Base-by-base conservation (phyloP, 768 basidiomycete species). In the Suillus subaureus region DNA sequence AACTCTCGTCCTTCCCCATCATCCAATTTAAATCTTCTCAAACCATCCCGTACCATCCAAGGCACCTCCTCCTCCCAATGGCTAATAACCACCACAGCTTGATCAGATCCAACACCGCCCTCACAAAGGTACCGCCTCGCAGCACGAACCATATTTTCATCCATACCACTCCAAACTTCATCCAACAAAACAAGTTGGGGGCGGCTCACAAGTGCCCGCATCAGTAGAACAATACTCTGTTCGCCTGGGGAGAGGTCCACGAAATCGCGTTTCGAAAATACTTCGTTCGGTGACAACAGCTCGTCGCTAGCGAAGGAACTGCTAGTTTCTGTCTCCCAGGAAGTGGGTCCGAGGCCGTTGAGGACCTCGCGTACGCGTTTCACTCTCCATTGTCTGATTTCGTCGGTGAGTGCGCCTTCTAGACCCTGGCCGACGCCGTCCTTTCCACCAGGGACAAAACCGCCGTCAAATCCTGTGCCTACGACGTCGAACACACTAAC, bases 151-250 rank as follows among this genome's bases (percentile, higher is more conserved):
- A 94, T 93, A 6, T 75, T 78, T 52, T 87, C 89, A 68, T 93
- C 93, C 93, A 99, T 96, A 31, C 96, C 96, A 28, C 92, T 89
- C 87, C 93, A 96, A 11, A 90, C 92, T 74, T 99, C 97, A 72
- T 99, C 97, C 47, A 99, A 78, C 12, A 98, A 80, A 8, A 99
- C 81, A 40, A 99, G 73, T 63, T 84, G 85, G 4, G 93, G 91
- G 16, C 82, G 79, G 16, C 85, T 85, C 11, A 96, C 94, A 40
- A 97, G 79, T 33, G 96, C 93, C 21, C 96, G 87, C 84, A 96
- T 88, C 51, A 98, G 82, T 43, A 99, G 79, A 23, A 94, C 87
- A 54, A 96, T 76, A 54, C 89, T 85, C 78, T 97, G 96, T 72
- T 92, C 91, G 0, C 89, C 90, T 0, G 86, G 82, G 0, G 90